Percentiles rank a stretch among this genome's conserved stretches.
Conservation (phyloP, 208 protist genomes). For the Trypanosoma conorhini region DNA sequence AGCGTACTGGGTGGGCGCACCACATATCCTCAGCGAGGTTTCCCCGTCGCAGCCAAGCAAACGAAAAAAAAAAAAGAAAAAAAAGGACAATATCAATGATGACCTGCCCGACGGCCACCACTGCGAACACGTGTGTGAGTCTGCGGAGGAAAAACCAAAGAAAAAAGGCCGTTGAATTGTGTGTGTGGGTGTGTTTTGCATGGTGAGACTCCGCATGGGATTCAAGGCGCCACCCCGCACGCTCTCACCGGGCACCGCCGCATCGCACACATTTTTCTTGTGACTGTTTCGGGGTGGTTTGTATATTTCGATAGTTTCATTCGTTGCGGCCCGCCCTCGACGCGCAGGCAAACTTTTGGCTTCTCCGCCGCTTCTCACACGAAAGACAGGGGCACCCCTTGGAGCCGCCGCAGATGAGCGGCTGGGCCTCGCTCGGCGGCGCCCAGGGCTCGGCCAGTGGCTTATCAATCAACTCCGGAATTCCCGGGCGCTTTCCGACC, state of each 20-base stretch:
- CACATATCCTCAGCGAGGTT: not conserved
- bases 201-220: too few species aligned
- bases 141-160: too few species aligned
- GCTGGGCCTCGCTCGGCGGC: not conserved
- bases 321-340: not conserved
- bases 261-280: not conserved
- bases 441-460: conserved; percentile 15
- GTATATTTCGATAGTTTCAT: not conserved
- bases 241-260: not conserved
- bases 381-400: conserved; percentile 3
- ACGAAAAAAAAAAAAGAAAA: conserved; percentile 4
- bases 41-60: not conserved
- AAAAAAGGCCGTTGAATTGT: too few species aligned
- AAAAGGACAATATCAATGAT: not conserved
- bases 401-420: conserved; percentile 2
- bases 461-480: conserved; percentile 23
- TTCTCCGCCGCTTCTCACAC: conserved; percentile 4
- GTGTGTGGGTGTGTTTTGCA: not conserved
- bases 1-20: too few species aligned
- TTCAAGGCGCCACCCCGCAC: too few species aligned
- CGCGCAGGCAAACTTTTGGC: not conserved
- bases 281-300: too few species aligned
- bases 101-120: not conserved
- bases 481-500: conserved; percentile 5
- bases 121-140: not conserved